phyloP scores from a whole-genome alignment of 768 basidiomycete species.

The Mycena metata region DNA sequence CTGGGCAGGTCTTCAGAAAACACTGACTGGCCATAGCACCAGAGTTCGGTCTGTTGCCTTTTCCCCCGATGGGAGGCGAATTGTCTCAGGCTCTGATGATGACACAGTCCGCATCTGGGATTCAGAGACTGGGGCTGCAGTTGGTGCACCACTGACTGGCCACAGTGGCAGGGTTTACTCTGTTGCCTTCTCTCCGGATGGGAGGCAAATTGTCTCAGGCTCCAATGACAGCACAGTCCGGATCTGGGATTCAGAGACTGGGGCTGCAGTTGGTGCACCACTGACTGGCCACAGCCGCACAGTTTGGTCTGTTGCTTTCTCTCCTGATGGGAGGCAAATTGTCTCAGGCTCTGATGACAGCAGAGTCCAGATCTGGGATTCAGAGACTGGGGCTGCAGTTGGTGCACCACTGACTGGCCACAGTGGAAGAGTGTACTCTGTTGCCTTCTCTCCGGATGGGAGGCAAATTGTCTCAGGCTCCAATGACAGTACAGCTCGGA shows the following conservation, averaged over 20 bases:
- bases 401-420: not conserved
- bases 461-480: not conserved
- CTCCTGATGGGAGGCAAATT: not conserved
- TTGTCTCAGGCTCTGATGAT: not conserved
- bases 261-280: not conserved
- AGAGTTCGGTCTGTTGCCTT: not conserved
- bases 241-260: not conserved
- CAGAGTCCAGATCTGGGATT: not conserved
- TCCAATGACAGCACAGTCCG: not conserved
- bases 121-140: too few relatives aligned
- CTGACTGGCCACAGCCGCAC: not conserved
- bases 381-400: not conserved
- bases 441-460: not conserved
- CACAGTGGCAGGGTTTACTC: not conserved
- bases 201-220: not conserved
- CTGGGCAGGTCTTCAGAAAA: not conserved
- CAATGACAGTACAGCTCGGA: not conserved
- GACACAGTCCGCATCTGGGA: slow-evolving; percentile 3
- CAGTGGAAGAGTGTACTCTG: not conserved
- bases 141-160: not conserved
- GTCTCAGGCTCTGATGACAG: not conserved
- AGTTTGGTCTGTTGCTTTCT: not conserved
- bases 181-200: not conserved
- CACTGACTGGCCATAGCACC: not conserved
- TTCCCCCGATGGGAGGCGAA: not conserved